Conservation (phyloP, 805 yeast species). For the Hemisphaericaspora nanyangensis region DNA sequence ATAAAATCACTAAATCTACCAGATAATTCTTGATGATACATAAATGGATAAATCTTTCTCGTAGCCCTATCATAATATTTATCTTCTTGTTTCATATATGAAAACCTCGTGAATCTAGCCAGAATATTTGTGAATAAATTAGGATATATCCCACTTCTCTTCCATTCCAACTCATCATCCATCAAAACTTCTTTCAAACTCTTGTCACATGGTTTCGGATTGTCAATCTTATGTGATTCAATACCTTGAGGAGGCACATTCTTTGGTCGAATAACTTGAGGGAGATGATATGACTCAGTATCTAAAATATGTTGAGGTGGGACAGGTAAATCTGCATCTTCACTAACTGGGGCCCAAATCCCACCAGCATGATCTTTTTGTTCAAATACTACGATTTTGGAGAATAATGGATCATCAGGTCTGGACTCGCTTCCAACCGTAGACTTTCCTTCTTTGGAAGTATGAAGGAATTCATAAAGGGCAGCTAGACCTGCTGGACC, state of each 20-base stretch:
- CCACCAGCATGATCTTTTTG: slow-evolving; percentile 43
- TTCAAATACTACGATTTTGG: slow-evolving; percentile 41
- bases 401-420: slow-evolving; percentile 21
- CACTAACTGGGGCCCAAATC: slow-evolving; percentile 34
- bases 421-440: slow-evolving; percentile 15
- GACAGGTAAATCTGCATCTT: slow-evolving; percentile 16
- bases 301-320: slow-evolving; percentile 31
- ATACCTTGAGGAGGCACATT: slow-evolving; percentile 14
- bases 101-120: slow-evolving; percentile 32
- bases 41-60: slow-evolving; percentile 34
- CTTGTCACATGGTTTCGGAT: no score
- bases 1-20: slow-evolving; percentile 24
- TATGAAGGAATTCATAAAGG: slow-evolving; percentile 27
- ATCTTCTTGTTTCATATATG: slow-evolving; percentile 25
- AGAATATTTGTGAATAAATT: slow-evolving; percentile 42
- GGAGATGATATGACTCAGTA: slow-evolving; percentile 28
- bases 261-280: slow-evolving; percentile 24
- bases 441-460: slow-evolving; percentile 23
- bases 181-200: slow-evolving; percentile 4
- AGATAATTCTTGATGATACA: slow-evolving; percentile 31
- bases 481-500: slow-evolving; percentile 35
- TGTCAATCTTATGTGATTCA: slow-evolving; percentile 13
- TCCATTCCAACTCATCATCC: slow-evolving; percentile 31
- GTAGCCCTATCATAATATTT: slow-evolving; percentile 14
- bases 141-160: slow-evolving; percentile 32